These are phyloP conservation scores for Neonectria faginata DNA, from an alignment of 2,329 filamentous ascomycete species.

Conservation along the genomic window DNA sequence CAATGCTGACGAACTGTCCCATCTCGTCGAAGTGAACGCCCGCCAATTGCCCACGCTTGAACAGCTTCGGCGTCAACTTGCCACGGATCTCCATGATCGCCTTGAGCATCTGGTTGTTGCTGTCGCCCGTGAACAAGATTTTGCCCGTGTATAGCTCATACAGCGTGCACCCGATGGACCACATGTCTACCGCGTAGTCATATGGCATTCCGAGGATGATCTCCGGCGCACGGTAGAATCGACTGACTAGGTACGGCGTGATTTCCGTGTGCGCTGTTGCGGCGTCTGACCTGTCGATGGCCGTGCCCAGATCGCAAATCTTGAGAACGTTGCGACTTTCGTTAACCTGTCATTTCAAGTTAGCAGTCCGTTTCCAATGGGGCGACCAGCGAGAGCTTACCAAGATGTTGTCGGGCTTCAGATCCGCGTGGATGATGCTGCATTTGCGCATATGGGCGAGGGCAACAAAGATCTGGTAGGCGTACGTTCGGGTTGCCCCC, in stretches of 20 bases:
- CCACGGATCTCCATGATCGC: slow-evolving; percentile 96
- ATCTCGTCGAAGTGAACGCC: slow-evolving; percentile 85
- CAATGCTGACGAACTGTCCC: slow-evolving; percentile 85
- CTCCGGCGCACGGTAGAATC: slow-evolving; percentile 97
- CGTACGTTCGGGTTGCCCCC: slow-evolving; percentile 86
- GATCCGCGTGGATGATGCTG: slow-evolving; percentile 93
- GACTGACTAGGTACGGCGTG: slow-evolving; percentile 93
- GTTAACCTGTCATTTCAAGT: slow-evolving; percentile 69
- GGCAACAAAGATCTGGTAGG: slow-evolving; percentile 93
- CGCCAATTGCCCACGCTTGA: slow-evolving; percentile 83
- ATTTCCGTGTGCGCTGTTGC: slow-evolving; percentile 81
- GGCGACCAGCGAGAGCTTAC: slow-evolving; percentile 57
- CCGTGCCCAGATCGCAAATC: slow-evolving; percentile 97
- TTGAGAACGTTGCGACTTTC: slow-evolving; percentile 87
- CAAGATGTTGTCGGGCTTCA: slow-evolving; percentile 98
- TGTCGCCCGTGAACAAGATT: slow-evolving; percentile 93
- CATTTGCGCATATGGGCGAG: slow-evolving; percentile 89
- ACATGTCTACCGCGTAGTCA: slow-evolving; percentile 94
- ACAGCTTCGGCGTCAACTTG: slow-evolving; percentile 88
- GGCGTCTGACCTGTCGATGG: slow-evolving; percentile 86
- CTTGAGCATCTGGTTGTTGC: slow-evolving; percentile 98
- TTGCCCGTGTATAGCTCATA: slow-evolving; percentile 98
- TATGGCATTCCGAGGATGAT: slow-evolving; percentile 97
- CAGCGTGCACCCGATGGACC: slow-evolving; percentile 96
- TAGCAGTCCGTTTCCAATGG: slow-evolving; percentile 14